Conservation (phyloP, 2,329 filamentous ascomycete genomes). For the Colletotrichum sp. region DNA sequence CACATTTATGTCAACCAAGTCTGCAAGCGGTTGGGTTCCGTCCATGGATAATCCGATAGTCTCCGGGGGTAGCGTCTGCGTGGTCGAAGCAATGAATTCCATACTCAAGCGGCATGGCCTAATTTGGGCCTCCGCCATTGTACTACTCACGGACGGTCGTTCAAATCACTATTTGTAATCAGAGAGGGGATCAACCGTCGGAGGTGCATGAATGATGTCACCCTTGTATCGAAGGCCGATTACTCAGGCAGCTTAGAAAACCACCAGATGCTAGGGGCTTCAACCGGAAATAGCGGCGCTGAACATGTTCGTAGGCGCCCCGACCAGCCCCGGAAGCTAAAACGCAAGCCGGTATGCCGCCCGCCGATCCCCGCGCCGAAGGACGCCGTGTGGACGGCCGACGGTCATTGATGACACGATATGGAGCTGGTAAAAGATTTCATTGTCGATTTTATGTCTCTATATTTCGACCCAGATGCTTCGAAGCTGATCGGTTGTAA, state of each 20-base stretch:
- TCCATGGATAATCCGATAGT: not conserved
- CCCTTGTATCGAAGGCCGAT: not conserved
- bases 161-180: not conserved
- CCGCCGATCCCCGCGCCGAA: not conserved
- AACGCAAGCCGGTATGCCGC: not conserved
- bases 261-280: not conserved
- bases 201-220: not conserved
- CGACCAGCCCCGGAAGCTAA: not conserved
- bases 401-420: accelerated
- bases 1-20: not conserved
- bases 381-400: not conserved
- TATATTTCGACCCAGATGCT: too few relatives aligned
- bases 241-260: not conserved
- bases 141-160: not conserved
- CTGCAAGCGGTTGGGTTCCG: not conserved
- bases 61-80: not conserved
- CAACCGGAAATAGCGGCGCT: not conserved
- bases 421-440: accelerated
- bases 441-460: not conserved
- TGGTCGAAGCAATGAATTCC: not conserved
- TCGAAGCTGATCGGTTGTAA: too few relatives aligned
- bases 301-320: not conserved
- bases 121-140: not conserved
- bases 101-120: not conserved
- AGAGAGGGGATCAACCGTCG: not conserved